Conservation (phyloP, 495 filamentous ascomycete species). For the Margaritispora aquatica region DNA sequence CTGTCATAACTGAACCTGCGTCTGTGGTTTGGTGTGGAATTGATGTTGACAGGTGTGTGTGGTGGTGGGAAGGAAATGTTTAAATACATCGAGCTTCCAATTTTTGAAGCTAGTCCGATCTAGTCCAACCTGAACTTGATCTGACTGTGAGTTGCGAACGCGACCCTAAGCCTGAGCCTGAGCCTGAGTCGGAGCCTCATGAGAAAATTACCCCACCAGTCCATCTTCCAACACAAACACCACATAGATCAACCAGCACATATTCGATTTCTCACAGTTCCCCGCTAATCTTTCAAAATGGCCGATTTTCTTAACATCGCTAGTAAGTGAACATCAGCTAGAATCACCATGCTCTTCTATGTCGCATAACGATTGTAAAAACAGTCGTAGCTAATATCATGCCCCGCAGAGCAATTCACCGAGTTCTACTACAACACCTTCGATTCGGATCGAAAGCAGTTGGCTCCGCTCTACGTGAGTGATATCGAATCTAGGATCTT, state of each 20-base stretch:
- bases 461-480: slow-evolving; percentile 75
- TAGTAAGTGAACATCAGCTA: slow-evolving; percentile 41
- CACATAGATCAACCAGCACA: background rate
- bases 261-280: background rate
- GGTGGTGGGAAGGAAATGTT: no score
- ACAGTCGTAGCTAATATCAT: background rate
- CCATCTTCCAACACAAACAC: background rate
- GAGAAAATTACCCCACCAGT: background rate
- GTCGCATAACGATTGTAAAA: background rate
- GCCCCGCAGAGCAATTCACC: slow-evolving; percentile 68
- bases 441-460: slow-evolving; percentile 54
- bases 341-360: background rate
- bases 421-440: slow-evolving; percentile 85
- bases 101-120: no score
- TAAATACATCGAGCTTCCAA: no score
- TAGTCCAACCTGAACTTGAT: no score
- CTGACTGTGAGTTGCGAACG: no score
- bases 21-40: no score
- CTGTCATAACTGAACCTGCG: no score
- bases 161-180: no score
- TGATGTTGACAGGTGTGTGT: no score
- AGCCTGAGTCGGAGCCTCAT: background rate
- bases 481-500: background rate
- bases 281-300: background rate
- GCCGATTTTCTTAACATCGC: slow-evolving; percentile 40